Conservation (phyloP, 768 basidiomycete species). For the Auriscalpium orientale region DNA sequence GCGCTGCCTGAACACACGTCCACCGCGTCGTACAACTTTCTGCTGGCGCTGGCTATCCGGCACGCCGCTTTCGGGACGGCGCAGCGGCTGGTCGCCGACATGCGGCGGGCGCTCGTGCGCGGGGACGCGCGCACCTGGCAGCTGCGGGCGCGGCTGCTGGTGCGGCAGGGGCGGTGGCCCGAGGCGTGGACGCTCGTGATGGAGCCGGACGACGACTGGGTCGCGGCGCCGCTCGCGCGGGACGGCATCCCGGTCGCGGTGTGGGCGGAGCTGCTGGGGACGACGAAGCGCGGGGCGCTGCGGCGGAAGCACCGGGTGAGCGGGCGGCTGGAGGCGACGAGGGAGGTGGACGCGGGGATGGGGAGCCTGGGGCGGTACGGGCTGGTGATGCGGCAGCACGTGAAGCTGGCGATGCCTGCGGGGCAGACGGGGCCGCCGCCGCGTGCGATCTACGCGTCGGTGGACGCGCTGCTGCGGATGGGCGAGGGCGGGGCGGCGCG, state of each 20-base stretch:
- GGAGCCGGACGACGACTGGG: background rate
- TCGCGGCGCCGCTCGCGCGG: conserved; percentile 1
- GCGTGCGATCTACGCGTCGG: conserved; percentile 1
- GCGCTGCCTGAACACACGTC: conserved; percentile 26
- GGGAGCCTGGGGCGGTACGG: conserved; percentile 3
- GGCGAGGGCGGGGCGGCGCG: conserved; percentile 5
- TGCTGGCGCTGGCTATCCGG: conserved; percentile 43
- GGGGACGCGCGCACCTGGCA: conserved; percentile 49
- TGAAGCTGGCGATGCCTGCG: background rate
- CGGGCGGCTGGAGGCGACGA: background rate
- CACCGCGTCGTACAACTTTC: conserved; percentile 36
- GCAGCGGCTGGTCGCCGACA: conserved; percentile 35
- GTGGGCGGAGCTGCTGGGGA: conserved; percentile 57
- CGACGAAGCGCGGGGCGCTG: conserved; percentile 30
- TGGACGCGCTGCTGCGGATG: conserved; percentile 11
- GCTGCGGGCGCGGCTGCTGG: conserved; percentile 48
- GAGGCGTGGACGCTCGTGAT: conserved; percentile 38
- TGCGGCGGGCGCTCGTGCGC: conserved; percentile 35
- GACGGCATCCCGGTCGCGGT: conserved; percentile 33
- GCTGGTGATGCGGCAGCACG: conserved; percentile 1
- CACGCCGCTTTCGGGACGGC: conserved; percentile 41
- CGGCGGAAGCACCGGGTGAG: conserved; percentile 14
- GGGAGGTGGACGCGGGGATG: conserved; percentile 7
- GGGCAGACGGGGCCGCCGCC: conserved; percentile 1
- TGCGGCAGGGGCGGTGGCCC: conserved; percentile 49